phyloP scores from a whole-genome alignment of 345 rosid genomes.

The Iberis pinnata region DNA sequence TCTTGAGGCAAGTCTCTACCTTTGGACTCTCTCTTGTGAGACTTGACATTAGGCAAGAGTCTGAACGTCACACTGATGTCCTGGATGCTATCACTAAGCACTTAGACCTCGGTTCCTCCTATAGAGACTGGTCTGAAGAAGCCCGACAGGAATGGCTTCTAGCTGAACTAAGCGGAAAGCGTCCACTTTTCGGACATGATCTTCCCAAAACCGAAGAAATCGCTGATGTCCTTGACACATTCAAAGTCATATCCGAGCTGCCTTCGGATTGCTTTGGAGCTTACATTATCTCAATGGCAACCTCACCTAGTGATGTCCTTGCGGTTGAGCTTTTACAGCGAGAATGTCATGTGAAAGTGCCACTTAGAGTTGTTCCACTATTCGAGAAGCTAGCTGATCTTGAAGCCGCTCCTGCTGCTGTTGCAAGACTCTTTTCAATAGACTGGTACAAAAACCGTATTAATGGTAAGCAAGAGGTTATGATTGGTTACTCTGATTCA shows the following conservation, averaged over 20 bases:
- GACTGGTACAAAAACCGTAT: constrained; percentile 91
- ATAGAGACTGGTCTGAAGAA: constrained; percentile 89
- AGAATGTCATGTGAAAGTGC: constrained; percentile 79
- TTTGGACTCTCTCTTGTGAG: constrained; percentile 92
- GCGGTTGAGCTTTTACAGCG: constrained; percentile 96
- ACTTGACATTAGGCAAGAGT: constrained; percentile 95
- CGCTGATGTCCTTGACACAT: constrained; percentile 80
- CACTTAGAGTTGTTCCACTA: constrained; percentile 92
- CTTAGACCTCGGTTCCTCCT: constrained; percentile 82
- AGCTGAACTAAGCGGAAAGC: constrained; percentile 84
- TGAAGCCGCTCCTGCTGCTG: constrained; percentile 94
- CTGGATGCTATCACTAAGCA: constrained; percentile 82
- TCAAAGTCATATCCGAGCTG: constrained; percentile 76
- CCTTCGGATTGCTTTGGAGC: constrained; percentile 87
- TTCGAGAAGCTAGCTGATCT: constrained; percentile 98
- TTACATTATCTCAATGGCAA: constrained; percentile 95
- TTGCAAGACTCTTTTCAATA: constrained; percentile 81
- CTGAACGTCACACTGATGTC: constrained; percentile 93
- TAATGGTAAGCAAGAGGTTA: constrained; percentile 95
- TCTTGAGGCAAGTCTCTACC: constrained; percentile 92
- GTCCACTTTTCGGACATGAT: constrained; percentile 91
- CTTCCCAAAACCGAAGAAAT: constrained; percentile 93
- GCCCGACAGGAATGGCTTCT: constrained; percentile 85
- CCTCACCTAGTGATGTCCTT: constrained; percentile 85
- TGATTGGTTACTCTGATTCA: constrained; percentile 98